Conservation (phyloP, 2,329 filamentous ascomycete genomes). For the Pseudomassariella vexata region DNA sequence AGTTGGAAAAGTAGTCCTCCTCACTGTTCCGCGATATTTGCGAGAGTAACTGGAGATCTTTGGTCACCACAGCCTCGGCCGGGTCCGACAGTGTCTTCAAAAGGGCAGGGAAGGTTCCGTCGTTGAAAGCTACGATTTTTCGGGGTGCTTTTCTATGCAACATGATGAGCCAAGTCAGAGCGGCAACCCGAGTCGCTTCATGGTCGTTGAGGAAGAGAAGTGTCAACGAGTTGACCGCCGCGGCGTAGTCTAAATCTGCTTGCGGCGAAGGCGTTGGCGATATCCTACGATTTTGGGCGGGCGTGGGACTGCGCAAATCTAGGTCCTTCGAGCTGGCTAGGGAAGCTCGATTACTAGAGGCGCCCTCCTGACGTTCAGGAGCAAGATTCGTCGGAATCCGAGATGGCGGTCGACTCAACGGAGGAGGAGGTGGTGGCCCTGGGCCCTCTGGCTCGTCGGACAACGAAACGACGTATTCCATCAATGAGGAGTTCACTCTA, state of each 20-base stretch:
- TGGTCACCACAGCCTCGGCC: slow-evolving; percentile 90
- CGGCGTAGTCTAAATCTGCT: slow-evolving; percentile 87
- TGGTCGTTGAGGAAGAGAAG: slow-evolving; percentile 94
- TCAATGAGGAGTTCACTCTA: slow-evolving; percentile 82
- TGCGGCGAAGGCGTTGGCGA: slow-evolving; percentile 41
- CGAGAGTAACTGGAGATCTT: slow-evolving; percentile 86
- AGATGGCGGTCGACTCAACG: slow-evolving; percentile 27
- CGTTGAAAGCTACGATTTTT: slow-evolving; percentile 91
- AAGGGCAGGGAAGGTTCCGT: slow-evolving; percentile 91
- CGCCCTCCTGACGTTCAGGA: slow-evolving; percentile 39
- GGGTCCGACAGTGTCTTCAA: slow-evolving; percentile 95
- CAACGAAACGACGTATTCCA: slow-evolving; percentile 90
- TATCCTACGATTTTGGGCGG: slow-evolving; percentile 40
- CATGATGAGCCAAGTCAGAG: slow-evolving; percentile 96
- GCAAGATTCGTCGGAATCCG: slow-evolving; percentile 33
- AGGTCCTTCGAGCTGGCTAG: slow-evolving; percentile 48
- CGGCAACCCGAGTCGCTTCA: slow-evolving; percentile 89
- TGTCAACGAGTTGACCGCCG: slow-evolving; percentile 88
- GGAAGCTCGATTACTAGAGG: slow-evolving; percentile 44
- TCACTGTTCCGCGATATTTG: slow-evolving; percentile 96
- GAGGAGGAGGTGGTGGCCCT: slow-evolving; percentile 22
- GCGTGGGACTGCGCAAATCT: slow-evolving; percentile 46
- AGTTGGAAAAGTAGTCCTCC: slow-evolving; percentile 94
- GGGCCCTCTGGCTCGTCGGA: slow-evolving; percentile 59
- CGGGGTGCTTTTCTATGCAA: slow-evolving; percentile 89